Evolutionary conservation across 2,329 filamentous ascomycete genomes (phyloP).

Genomic region (Ophiostoma montium): DNA sequence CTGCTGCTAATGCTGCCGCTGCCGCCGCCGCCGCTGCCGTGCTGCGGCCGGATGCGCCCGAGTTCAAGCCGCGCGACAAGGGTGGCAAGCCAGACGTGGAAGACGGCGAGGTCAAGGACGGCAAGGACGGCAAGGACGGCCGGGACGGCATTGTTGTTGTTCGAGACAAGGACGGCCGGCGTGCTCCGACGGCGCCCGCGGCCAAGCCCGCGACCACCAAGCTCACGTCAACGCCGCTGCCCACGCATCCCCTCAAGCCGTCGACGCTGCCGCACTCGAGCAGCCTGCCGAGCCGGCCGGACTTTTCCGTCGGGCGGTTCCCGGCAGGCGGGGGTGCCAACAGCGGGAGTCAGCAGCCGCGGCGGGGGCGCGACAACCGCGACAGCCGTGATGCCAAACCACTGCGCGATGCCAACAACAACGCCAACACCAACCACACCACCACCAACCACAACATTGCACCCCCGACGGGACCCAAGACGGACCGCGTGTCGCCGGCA

Average conservation of each 20-base stretch:
- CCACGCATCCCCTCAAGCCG: no score
- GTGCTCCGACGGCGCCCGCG: not conserved
- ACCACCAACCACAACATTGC: not conserved
- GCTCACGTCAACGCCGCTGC: conserved; percentile 20
- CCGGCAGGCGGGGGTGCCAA: not conserved
- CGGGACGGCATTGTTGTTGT: not conserved
- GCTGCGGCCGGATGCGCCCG: conserved; percentile 44
- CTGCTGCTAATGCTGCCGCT: not conserved
- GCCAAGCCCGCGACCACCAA: conserved; percentile 9
- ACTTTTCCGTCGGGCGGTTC: conserved; percentile 14
- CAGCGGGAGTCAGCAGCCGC: not conserved
- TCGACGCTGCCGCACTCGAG: conserved; percentile 16
- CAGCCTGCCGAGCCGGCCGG: conserved; percentile 19
- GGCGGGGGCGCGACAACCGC: conserved; percentile 9
- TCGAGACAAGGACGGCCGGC: no score
- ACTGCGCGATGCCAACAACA: no score
- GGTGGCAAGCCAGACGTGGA: conserved; percentile 41
- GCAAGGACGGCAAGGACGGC: conserved; percentile 14
- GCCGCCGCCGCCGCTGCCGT: conserved; percentile 24
- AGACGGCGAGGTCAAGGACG: conserved; percentile 59
- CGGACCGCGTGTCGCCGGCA: conserved; percentile 14
- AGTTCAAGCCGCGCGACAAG: conserved; percentile 47
- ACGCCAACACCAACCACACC: not conserved
- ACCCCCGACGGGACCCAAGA: not conserved
- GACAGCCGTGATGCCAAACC: conserved; percentile 22